Evolutionary conservation across 2,329 filamentous ascomycete species (phyloP).

Genomic region (Neofusicoccum kwambonambiense): DNA sequence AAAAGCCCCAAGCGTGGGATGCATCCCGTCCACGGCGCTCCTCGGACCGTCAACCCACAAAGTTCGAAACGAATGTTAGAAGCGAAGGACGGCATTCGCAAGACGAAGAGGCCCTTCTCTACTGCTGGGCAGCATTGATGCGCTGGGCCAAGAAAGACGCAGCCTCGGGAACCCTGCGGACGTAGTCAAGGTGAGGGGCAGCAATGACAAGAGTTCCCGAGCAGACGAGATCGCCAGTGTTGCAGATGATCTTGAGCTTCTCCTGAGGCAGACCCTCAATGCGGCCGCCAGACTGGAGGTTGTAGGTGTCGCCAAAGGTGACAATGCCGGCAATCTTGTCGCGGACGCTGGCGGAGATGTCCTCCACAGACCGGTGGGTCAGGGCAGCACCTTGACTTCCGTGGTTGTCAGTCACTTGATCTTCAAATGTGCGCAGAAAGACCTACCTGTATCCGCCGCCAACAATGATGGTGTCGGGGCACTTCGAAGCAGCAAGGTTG

Average conservation of each 20-base stretch:
- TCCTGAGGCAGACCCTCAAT: slow-evolving; percentile 35
- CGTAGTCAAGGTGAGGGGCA: slow-evolving; percentile 34
- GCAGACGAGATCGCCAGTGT: slow-evolving; percentile 36
- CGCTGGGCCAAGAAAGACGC: background rate
- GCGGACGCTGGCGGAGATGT: slow-evolving; percentile 27
- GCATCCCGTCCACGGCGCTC: no score
- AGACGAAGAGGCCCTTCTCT: background rate
- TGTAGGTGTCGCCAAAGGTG: slow-evolving; percentile 43
- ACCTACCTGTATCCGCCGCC: slow-evolving; percentile 44
- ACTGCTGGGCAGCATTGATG: background rate
- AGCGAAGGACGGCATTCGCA: background rate
- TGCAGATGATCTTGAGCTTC: slow-evolving; percentile 38
- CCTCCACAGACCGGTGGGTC: slow-evolving; percentile 35
- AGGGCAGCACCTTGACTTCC: slow-evolving; percentile 40
- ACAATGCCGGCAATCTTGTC: slow-evolving; percentile 38
- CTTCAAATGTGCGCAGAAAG: background rate
- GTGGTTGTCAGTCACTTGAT: slow-evolving; percentile 10
- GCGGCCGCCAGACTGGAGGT: slow-evolving; percentile 35
- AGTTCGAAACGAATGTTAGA: background rate
- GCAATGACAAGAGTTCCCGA: slow-evolving; percentile 33
- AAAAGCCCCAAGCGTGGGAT: no score
- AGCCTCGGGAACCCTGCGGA: background rate
- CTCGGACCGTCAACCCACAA: no score
- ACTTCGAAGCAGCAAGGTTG: slow-evolving; percentile 36
- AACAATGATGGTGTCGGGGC: slow-evolving; percentile 38